Evolutionary conservation across 2,329 filamentous ascomycete genomes (phyloP), one percentile per base, ranked within the genome.

Genomic region (Fusarium tupiense): DNA sequence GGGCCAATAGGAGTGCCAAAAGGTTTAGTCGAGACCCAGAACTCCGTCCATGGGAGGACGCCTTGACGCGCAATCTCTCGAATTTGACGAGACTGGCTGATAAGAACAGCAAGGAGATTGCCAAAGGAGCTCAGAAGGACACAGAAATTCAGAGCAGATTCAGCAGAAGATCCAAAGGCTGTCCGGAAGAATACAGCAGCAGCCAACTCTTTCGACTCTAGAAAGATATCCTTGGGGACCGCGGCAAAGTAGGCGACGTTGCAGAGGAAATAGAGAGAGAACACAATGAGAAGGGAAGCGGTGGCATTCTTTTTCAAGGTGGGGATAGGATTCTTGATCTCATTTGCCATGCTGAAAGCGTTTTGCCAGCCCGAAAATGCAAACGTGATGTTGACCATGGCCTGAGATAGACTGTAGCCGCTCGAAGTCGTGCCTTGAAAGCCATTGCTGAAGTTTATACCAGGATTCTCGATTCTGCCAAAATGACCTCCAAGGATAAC

Each of bases 1-100:
- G 90, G 89, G 0, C 88, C 90, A 0, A 91, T 77, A 0, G 90
- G 89, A 0, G 91, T 92, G 5, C 90, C 90, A 64, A 92, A 91
- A 0, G 90, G 91, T 59, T 84, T 85, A 0, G 90, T 92, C 0
- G 88, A 90, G 0, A 88, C 89, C 90, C 90, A 92, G 69, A 92
- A 88, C 2, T 80, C 79, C 2, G 90, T 85, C 38, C 81, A 91
- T 0, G 90, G 90, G 4, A 92, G 83, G 0, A 91, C 88, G 16
- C 90, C 90, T 81, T 91, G 89, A 81, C 86, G 82, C 47, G 88
- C 90, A 65, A 88, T 90, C 77, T 92, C 90, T 14, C 90, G 85
- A 40, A 91, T 87, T 70, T 89, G 80, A 20, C 90, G 84, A 0
- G 88, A 90, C 14, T 84, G 81, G 0, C 88, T 88, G 40, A 91